Evolutionary conservation across 257 asterid species (phyloP), one percentile per base, ranked within the genome.

Genomic region (Fraxinus excelsior): DNA sequence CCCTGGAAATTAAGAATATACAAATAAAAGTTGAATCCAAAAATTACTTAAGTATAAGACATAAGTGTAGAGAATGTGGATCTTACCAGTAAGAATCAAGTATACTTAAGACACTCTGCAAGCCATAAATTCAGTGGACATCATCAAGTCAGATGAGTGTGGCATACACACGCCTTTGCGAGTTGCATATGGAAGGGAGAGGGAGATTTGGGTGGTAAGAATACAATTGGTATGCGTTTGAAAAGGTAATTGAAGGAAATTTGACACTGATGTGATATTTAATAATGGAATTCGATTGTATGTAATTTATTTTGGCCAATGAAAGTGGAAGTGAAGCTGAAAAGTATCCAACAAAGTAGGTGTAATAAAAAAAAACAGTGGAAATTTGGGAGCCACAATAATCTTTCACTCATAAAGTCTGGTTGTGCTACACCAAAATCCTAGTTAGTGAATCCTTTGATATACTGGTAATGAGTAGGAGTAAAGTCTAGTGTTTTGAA

Each of bases 81-180:
- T 32, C 80, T 34, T 77, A 77, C 80, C 58, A 68, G 80, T 19
- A 44, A 68, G 13, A 21, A 23, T 26, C 58, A 68, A 34, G 68
- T 76, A 35, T 42, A 12, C 18, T 11, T 42, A 67, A 44, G 4
- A 46, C 62, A 51, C 58, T 51, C n/a, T 18, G 40, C 19, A 37
- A 53, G 75, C 58, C 40, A 46, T 53, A 37, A 46, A 46, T 46
- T 67, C 77, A 84, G 76, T 70, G 12, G 80, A 69, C 71, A 70
- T 42, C 65, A 64, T 56, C 44, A 69, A 26, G 64, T 73, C 35
- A 62, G 68, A 26, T 26, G 71, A 74, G 81, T 78, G 86, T 62
- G 88, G 82, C 76, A 67, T 73, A 37, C 79, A 82, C 76, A 74
- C 70, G 42, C 78, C 83, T 70, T 67, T 44, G 81, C 40, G 77